These are phyloP conservation scores for Cercospora sesami DNA, from an alignment of 2,329 filamentous ascomycete genomes.

Conservation along the genomic window DNA sequence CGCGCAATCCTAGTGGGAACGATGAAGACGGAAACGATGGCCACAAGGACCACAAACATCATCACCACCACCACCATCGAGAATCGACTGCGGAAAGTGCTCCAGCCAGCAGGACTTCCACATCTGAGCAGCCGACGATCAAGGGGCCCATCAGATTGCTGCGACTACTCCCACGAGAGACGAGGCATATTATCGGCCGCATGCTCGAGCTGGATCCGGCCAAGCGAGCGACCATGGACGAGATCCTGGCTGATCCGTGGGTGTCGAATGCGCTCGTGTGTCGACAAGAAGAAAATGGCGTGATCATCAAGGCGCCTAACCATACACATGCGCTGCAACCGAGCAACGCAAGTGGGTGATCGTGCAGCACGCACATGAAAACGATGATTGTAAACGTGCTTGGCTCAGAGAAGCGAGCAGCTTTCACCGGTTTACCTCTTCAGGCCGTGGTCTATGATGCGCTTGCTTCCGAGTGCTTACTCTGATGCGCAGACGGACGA, in stretches of 20 bases:
- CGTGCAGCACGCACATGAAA: neutral
- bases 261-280: slow-evolving; percentile 83
- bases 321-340: slow-evolving; percentile 74
- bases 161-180: slow-evolving; percentile 83
- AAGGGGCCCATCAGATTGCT: slow-evolving; percentile 90
- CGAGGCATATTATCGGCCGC: slow-evolving; percentile 79
- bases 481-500: neutral
- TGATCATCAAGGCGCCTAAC: slow-evolving; percentile 69
- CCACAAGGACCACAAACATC: slow-evolving; percentile 27
- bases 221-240: slow-evolving; percentile 77
- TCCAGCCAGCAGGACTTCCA: slow-evolving; percentile 42
- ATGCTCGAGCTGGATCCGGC: slow-evolving; percentile 91
- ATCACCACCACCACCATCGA: slow-evolving; percentile 37
- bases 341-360: slow-evolving; percentile 34
- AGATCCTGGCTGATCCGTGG: slow-evolving; percentile 88
- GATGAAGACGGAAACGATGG: slow-evolving; percentile 19
- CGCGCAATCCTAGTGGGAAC: slow-evolving; percentile 40
- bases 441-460: neutral
- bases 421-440: neutral
- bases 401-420: neutral
- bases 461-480: neutral
- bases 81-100: slow-evolving; percentile 43
- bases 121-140: slow-evolving; percentile 59
- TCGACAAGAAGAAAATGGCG: slow-evolving; percentile 71
- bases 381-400: neutral